Conservation (phyloP, 352 stramenopile species). For the Phytophthora cactorum region DNA sequence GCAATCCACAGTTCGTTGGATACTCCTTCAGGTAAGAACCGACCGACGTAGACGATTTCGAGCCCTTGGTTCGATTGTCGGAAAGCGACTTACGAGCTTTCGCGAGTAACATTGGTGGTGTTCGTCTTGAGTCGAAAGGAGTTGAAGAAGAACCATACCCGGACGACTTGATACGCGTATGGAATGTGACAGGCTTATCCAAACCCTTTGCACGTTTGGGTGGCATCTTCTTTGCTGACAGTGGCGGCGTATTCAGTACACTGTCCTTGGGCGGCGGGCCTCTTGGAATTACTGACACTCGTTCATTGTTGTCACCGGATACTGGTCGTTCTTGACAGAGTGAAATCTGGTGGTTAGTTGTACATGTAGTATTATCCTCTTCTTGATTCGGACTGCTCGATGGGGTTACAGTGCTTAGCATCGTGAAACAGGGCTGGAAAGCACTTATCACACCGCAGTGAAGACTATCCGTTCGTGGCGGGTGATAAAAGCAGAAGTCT, state of each 20-base stretch:
- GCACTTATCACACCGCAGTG: conserved; percentile 64
- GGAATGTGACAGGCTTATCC: conserved; percentile 86
- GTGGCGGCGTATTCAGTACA: conserved; percentile 59
- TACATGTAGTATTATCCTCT: conserved; percentile 1
- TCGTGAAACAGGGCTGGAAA: conserved; percentile 75
- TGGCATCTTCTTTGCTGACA: conserved; percentile 39
- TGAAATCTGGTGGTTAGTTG: not conserved
- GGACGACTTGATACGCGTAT: conserved; percentile 79
- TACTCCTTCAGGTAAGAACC: conserved; percentile 75
- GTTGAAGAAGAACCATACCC: conserved; percentile 63
- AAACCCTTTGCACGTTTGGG: conserved; percentile 36
- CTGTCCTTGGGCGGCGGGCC: conserved; percentile 53
- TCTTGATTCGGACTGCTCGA: conserved; percentile 18
- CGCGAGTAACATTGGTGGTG: conserved; percentile 24
- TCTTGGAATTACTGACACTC: conserved; percentile 59
- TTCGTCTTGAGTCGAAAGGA: conserved; percentile 34
- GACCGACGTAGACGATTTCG: conserved; percentile 28
- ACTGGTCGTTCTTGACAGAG: not conserved
- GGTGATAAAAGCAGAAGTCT: conserved; percentile 57
- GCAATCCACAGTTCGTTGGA: conserved; percentile 55
- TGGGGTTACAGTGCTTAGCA: conserved; percentile 16
- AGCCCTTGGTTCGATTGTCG: conserved; percentile 16
- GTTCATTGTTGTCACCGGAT: conserved; percentile 16
- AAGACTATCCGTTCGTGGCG: conserved; percentile 14
- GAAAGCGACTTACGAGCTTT: conserved; percentile 10